Evolutionary conservation across 106 monocot genomes (phyloP).

Genomic region (Gastrodia elata): DNA sequence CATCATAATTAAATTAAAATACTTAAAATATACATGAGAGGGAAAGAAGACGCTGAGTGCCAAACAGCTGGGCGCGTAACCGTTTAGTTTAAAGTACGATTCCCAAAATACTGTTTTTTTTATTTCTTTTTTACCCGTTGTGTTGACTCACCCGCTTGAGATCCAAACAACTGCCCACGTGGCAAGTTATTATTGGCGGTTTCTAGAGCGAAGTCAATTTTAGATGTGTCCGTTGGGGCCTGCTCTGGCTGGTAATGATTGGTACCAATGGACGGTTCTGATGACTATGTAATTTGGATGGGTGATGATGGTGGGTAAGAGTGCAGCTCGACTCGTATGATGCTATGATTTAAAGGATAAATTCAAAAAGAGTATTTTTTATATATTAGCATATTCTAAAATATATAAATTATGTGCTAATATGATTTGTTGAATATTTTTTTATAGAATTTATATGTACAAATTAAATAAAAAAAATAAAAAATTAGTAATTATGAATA

Average conservation of each 20-base stretch:
- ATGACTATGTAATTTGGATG: background rate
- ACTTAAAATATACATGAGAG: no score
- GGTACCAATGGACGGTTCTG: background rate
- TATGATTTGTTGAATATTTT: no score
- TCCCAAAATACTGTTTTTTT: constrained; percentile 1
- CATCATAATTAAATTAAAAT: no score
- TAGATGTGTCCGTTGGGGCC: background rate
- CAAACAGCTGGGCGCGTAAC: constrained; percentile 3
- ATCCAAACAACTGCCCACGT: background rate
- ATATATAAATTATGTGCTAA: no score
- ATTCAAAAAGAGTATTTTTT: no score
- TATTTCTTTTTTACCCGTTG: background rate
- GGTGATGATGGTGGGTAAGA: background rate
- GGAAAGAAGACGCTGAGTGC: background rate
- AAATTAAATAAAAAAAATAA: no score
- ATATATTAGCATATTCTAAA: no score
- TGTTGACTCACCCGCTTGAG: background rate
- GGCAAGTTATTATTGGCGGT: background rate
- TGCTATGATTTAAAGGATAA: no score
- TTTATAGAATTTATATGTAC: no score
- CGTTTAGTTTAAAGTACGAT: constrained; percentile 1
- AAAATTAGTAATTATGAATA: no score
- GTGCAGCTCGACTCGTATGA: background rate
- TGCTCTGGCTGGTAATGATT: background rate
- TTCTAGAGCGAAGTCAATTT: background rate